phyloP scores from a whole-genome alignment of 2,329 filamentous ascomycete genomes.

The Ophiocordyceps sinensis region DNA sequence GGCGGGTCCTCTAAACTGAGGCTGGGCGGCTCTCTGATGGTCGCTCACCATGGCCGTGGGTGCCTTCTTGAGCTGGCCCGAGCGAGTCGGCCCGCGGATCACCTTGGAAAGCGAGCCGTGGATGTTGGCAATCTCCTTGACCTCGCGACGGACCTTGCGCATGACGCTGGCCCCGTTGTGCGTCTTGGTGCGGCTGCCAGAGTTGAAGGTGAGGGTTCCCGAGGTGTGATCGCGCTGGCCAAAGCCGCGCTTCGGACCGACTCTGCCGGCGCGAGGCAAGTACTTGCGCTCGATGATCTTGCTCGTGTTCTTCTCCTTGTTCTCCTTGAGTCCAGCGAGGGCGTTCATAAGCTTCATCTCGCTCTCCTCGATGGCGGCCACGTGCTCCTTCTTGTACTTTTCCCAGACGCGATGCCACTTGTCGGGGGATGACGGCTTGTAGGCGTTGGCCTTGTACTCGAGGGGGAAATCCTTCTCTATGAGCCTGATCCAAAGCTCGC shows the following conservation, averaged over 20 bases:
- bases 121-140: slow-evolving; percentile 34
- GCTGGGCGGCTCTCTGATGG: slow-evolving; percentile 28
- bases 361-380: slow-evolving; percentile 43
- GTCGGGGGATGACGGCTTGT: slow-evolving; percentile 48
- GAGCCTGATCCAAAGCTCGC: slow-evolving; percentile 64
- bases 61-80: slow-evolving; percentile 28
- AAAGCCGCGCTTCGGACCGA: slow-evolving; percentile 13
- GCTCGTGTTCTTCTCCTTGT: slow-evolving; percentile 41
- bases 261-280: slow-evolving; percentile 27
- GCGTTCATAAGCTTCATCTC: slow-evolving; percentile 42
- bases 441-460: slow-evolving; percentile 44
- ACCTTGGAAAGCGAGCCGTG: slow-evolving; percentile 29
- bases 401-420: slow-evolving; percentile 71
- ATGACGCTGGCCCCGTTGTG: slow-evolving; percentile 38
- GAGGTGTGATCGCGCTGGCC: slow-evolving; percentile 13
- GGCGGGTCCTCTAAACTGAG: slow-evolving; percentile 13
- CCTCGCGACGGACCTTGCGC: slow-evolving; percentile 40
- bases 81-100: slow-evolving; percentile 13
- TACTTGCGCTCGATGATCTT: slow-evolving; percentile 37
- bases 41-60: slow-evolving; percentile 41
- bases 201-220: slow-evolving; percentile 26
- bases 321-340: slow-evolving; percentile 40
- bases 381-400: slow-evolving; percentile 47
- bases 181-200: slow-evolving; percentile 36
- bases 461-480: slow-evolving; percentile 65